phyloP scores from a whole-genome alignment of 495 filamentous ascomycete genomes.

The Hypomontagnella submonticulosa region DNA sequence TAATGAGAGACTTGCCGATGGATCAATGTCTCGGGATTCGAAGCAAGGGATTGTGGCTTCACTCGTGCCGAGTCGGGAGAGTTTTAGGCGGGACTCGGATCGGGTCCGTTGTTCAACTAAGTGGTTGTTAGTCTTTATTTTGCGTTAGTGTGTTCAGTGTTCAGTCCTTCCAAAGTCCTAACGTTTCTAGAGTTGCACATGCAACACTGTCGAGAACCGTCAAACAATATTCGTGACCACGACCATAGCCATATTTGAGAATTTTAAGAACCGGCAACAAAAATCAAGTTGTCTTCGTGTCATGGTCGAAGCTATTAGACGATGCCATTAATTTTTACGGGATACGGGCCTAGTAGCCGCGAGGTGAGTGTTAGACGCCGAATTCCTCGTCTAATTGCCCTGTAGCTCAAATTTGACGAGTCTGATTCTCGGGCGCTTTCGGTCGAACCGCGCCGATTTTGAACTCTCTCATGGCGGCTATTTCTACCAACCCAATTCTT shows the following conservation, averaged over 20 bases:
- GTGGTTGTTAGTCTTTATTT: too few relatives aligned
- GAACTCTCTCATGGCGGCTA: conserved; percentile 33
- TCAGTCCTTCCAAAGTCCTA: too few relatives aligned
- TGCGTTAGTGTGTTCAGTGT: too few relatives aligned
- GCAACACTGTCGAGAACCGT: conserved; percentile 1
- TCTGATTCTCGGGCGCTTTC: conserved; percentile 15
- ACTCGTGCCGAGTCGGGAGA: conserved; percentile 24
- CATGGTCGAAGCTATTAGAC: conserved; percentile 5
- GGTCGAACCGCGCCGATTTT: conserved; percentile 25
- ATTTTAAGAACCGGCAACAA: not conserved
- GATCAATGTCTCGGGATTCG: conserved; percentile 24
- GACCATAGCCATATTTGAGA: too few relatives aligned
- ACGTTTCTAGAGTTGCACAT: not conserved
- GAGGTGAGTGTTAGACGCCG: conserved; percentile 16
- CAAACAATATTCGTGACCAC: too few relatives aligned
- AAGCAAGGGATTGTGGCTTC: conserved; percentile 13
- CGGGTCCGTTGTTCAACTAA: conserved; percentile 15
- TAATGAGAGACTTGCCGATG: not conserved
- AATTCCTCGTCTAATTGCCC: conserved; percentile 21
- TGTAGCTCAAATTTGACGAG: conserved; percentile 13
- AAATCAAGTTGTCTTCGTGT: conserved; percentile 4
- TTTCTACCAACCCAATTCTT: conserved; percentile 26
- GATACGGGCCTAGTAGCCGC: conserved; percentile 40
- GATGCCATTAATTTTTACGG: conserved; percentile 28
- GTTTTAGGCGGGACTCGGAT: conserved; percentile 28